Conservation (phyloP, 352 stramenopile species). For the Achlya hypogyna region DNA sequence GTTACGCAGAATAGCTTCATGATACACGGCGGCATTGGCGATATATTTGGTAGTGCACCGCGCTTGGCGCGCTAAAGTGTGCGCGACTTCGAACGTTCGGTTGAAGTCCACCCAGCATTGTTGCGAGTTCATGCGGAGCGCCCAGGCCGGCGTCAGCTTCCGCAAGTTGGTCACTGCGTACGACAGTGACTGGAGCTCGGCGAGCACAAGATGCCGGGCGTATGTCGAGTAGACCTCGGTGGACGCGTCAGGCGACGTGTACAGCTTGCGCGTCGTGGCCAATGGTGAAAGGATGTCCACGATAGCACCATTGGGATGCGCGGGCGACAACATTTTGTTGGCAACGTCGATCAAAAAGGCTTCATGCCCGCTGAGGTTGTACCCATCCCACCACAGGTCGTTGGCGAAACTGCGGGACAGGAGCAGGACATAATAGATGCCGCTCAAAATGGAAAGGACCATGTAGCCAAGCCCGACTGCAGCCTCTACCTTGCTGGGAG, state of each 20-base stretch:
- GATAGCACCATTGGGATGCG: not conserved
- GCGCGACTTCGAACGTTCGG: not conserved
- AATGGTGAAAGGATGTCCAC: not conserved
- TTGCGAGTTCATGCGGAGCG: not conserved
- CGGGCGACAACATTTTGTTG: not conserved
- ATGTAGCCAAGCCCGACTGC: not conserved
- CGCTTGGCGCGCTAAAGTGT: not conserved
- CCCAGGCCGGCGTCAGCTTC: not conserved
- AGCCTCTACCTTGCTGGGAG: not conserved
- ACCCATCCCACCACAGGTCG: conserved; percentile 15
- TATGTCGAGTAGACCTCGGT: not conserved
- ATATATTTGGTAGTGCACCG: not conserved
- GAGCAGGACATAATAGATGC: not conserved
- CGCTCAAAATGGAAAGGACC: not conserved
- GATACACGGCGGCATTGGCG: not conserved
- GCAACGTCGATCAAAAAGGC: conserved; percentile 2
- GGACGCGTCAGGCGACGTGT: not conserved
- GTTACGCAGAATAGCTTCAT: conserved; percentile 2
- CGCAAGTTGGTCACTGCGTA: not conserved
- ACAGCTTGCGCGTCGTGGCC: not conserved
- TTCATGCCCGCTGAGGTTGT: not conserved
- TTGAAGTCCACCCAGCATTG: conserved; percentile 6
- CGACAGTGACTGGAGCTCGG: not conserved
- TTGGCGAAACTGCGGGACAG: not conserved
- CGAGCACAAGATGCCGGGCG: not conserved